phyloP scores from a whole-genome alignment of 768 basidiomycete genomes.

The Filobasidium floriforme region DNA sequence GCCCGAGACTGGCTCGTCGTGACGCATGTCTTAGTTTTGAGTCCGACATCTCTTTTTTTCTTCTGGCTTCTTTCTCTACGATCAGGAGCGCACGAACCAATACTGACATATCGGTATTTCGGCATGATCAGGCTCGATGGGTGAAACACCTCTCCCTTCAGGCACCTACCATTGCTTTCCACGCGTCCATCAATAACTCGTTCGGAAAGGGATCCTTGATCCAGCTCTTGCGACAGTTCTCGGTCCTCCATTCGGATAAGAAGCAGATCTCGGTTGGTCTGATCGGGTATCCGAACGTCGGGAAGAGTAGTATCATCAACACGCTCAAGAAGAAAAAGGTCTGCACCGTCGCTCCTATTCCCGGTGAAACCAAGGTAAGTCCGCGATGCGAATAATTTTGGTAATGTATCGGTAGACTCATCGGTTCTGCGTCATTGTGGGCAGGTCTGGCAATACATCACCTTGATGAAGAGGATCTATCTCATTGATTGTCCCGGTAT shows the following conservation, averaged over 20 bases:
- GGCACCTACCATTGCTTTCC: slow-evolving; percentile 95
- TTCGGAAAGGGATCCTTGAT: slow-evolving; percentile 98
- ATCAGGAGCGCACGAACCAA: not conserved
- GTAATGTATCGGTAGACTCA: not conserved
- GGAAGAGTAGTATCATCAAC: slow-evolving; percentile 95
- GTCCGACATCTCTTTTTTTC: slow-evolving; percentile 45
- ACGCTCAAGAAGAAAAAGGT: slow-evolving; percentile 97
- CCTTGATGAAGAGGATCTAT: slow-evolving; percentile 88
- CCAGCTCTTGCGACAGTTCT: slow-evolving; percentile 91
- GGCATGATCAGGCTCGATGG: slow-evolving; percentile 67
- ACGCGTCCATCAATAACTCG: slow-evolving; percentile 96
- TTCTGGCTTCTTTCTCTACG: slow-evolving; percentile 13
- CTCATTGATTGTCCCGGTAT: slow-evolving; percentile 99
- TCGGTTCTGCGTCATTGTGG: not conserved
- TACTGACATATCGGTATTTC: not conserved
- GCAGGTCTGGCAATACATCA: slow-evolving; percentile 97
- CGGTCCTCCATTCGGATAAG: slow-evolving; percentile 93
- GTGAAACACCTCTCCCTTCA: slow-evolving; percentile 89
- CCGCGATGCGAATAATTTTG: not conserved
- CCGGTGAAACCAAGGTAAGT: slow-evolving; percentile 84
- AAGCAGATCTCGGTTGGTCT: slow-evolving; percentile 99
- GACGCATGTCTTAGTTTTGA: slow-evolving; percentile 48
- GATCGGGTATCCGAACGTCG: slow-evolving; percentile 96
- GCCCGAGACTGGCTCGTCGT: slow-evolving; percentile 20
- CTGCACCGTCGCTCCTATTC: slow-evolving; percentile 90